Conservation (phyloP, 164 flowering plant genomes). For the Kalanchoe fedtschenkoi region DNA sequence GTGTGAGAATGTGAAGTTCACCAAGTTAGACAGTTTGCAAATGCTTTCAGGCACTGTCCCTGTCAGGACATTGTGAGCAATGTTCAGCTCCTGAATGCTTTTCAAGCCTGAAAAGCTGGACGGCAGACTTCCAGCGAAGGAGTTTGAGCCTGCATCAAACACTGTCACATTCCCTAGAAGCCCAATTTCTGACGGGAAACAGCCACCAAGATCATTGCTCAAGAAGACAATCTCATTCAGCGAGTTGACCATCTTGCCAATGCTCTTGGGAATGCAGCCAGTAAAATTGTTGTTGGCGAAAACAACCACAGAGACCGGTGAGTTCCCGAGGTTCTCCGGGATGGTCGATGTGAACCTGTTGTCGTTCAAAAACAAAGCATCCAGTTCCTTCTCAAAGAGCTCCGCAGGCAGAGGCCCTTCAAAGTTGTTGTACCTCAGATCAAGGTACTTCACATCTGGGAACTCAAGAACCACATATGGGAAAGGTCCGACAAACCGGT, state of each 20-base stretch:
- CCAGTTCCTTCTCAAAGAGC: constrained; percentile 45
- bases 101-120: constrained; percentile 22
- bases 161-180: constrained; percentile 33
- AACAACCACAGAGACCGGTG: constrained; percentile 48
- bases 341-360: constrained; percentile 49
- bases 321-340: constrained; percentile 57
- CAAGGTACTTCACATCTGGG: constrained; percentile 44
- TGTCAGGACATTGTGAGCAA: constrained; percentile 32
- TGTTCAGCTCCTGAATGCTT: constrained; percentile 22
- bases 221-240: constrained; percentile 45
- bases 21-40: constrained; percentile 38
- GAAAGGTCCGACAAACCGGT: constrained; percentile 67
- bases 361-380: constrained; percentile 61
- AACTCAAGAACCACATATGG: constrained; percentile 40
- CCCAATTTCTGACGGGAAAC: constrained; percentile 57
- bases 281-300: constrained; percentile 53
- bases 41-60: constrained; percentile 41
- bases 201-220: constrained; percentile 43
- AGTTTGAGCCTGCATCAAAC: constrained; percentile 33
- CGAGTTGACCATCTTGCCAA: constrained; percentile 49
- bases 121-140: constrained; percentile 37
- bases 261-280: constrained; percentile 65
- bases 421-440: constrained; percentile 62
- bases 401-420: constrained; percentile 54
- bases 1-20: constrained; percentile 37